Evolutionary conservation across 179 eudicot species (phyloP).

Genomic region (Silene noctiflora): DNA sequence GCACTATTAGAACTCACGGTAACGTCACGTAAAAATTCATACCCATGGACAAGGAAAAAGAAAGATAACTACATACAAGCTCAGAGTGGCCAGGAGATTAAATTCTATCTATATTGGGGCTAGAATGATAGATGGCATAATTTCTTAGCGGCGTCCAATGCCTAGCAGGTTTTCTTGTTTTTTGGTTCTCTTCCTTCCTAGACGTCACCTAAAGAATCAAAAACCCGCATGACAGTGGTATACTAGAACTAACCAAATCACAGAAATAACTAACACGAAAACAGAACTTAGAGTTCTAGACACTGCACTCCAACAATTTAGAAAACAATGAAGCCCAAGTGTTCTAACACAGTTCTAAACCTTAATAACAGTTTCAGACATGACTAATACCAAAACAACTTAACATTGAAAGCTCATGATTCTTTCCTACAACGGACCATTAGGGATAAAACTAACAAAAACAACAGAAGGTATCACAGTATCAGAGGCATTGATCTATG

Average conservation of each 20-base stretch:
- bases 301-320: neutral
- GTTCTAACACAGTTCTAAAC: neutral
- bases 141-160: neutral
- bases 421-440: neutral
- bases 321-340: neutral
- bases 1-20: neutral
- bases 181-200: constrained; percentile 2
- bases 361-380: neutral
- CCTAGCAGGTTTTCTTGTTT: neutral
- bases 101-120: neutral
- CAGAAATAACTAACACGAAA: neutral
- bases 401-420: neutral
- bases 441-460: neutral
- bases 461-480: neutral
- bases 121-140: neutral
- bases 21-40: constrained; percentile 5
- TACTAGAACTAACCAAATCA: neutral
- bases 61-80: neutral
- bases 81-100: neutral
- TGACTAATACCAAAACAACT: neutral
- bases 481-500: neutral
- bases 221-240: neutral
- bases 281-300: neutral
- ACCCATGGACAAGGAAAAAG: neutral
- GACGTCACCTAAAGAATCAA: neutral